These are phyloP conservation scores for Botrytis medusae DNA, from an alignment of 2,329 filamentous ascomycete genomes.

Conservation along the genomic window DNA sequence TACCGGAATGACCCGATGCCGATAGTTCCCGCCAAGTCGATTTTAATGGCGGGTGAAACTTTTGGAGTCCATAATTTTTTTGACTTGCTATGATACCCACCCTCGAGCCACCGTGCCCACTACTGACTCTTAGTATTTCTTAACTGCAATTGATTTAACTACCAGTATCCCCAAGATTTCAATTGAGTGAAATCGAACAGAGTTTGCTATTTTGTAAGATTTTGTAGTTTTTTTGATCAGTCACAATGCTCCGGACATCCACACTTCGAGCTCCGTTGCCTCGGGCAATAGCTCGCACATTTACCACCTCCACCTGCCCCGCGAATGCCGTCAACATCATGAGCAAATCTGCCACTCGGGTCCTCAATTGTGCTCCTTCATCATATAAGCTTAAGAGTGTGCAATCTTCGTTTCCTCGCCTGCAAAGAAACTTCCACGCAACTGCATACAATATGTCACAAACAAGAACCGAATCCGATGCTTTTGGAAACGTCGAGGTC, in stretches of 20 bases:
- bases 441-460: constrained; percentile 42
- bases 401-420: constrained; percentile 26
- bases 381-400: constrained; percentile 20
- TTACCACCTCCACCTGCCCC: constrained; percentile 17
- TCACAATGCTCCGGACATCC: constrained; percentile 21
- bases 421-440: constrained; percentile 36
- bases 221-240: constrained; percentile 7
- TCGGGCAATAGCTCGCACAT: constrained; percentile 18
- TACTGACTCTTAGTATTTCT: constrained; percentile 4
- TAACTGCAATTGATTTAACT: constrained; percentile 9
- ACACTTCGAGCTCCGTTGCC: constrained; percentile 21
- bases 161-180: constrained; percentile 11
- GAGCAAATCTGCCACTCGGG: constrained; percentile 20
- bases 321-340: constrained; percentile 16
- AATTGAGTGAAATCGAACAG: constrained; percentile 13
- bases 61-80: constrained; percentile 13
- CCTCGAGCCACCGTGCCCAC: constrained; percentile 6
- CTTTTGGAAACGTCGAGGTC: constrained; percentile 96
- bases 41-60: constrained; percentile 10
- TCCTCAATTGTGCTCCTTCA: constrained; percentile 16
- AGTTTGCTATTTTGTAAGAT: neutral
- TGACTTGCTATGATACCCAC: neutral
- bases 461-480: constrained; percentile 88
- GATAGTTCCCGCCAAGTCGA: constrained; percentile 12
- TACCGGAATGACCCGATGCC: constrained; percentile 13